A percentile compares a stretch with the other conserved stretches of the same genome.
phyloP scores from a whole-genome alignment of 1,284 basidiomycete species.

The Ustilago crameri region DNA sequence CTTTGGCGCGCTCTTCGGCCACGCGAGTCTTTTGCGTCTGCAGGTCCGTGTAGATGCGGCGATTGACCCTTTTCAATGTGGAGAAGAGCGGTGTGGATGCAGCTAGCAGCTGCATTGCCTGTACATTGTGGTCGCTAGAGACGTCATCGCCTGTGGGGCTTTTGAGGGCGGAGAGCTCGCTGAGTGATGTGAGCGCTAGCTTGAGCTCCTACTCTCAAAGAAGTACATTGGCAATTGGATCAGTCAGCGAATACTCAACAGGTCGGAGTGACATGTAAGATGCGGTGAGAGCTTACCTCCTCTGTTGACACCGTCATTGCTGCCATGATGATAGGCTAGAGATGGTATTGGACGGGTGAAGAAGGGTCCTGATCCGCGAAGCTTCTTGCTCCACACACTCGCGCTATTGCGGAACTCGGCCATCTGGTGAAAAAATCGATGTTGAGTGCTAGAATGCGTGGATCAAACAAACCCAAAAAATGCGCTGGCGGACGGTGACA shows the following conservation, averaged over 20 bases:
- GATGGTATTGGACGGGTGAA: background rate
- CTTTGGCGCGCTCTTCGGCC: slow-evolving; percentile 32
- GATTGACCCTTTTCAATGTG: slow-evolving; percentile 31
- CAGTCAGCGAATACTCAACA: background rate
- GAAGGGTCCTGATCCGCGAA: background rate
- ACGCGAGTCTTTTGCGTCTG: slow-evolving; percentile 26
- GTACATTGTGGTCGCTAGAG: background rate
- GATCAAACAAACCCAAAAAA: too few species aligned
- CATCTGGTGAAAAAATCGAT: background rate
- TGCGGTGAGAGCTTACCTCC: slow-evolving; percentile 13
- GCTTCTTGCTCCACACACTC: background rate
- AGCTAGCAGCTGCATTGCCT: slow-evolving; percentile 20
- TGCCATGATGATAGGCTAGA: background rate
- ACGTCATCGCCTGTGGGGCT: slow-evolving; percentile 8
- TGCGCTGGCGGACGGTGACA: background rate
- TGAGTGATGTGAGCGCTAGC: slow-evolving; percentile 12
- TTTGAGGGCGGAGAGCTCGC: slow-evolving; percentile 26
- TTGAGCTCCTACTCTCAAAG: slow-evolving; percentile 18
- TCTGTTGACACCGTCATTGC: slow-evolving; percentile 17
- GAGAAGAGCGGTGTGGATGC: slow-evolving; percentile 29
- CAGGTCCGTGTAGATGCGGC: slow-evolving; percentile 25
- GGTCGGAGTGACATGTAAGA: background rate
- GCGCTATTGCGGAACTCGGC: background rate
- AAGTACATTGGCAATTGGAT: background rate
- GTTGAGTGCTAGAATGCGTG: too few species aligned